Evolutionary conservation across 495 filamentous ascomycete species (phyloP).

Genomic region (Tuber magnatum): DNA sequence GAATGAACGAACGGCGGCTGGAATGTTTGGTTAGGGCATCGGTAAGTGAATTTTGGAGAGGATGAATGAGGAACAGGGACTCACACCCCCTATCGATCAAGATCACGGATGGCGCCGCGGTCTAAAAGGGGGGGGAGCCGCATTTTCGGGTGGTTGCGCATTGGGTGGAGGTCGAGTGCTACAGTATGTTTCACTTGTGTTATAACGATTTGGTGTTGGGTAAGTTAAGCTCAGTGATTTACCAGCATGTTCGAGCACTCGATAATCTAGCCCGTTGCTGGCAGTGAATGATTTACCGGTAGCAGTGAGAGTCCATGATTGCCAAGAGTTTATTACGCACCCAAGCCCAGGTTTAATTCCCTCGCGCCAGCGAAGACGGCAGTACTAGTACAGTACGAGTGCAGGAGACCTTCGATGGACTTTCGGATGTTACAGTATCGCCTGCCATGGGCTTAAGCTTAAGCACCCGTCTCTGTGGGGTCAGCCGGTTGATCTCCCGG

Average conservation of each 20-base stretch:
- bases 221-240: not conserved
- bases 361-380: not conserved
- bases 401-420: not conserved
- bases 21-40: not conserved
- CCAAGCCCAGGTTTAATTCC: not conserved
- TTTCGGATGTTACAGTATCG: not conserved
- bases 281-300: not conserved
- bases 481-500: not conserved
- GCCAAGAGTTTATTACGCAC: not conserved
- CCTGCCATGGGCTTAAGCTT: not conserved
- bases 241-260: not conserved
- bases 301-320: not conserved
- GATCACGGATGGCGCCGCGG: not conserved
- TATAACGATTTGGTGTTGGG: not conserved
- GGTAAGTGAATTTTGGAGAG: not conserved
- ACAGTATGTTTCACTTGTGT: not conserved
- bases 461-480: not conserved
- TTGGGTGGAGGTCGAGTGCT: not conserved
- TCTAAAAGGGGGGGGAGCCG: not conserved
- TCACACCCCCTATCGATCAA: not conserved
- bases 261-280: not conserved
- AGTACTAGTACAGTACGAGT: not conserved
- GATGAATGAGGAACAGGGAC: not conserved
- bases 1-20: not conserved
- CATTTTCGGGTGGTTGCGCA: not conserved